A percentile compares a stretch with the other conserved stretches of the same genome.
phyloP scores from a whole-genome alignment of 768 basidiomycete genomes.

The Kwoniella dejecticola region DNA sequence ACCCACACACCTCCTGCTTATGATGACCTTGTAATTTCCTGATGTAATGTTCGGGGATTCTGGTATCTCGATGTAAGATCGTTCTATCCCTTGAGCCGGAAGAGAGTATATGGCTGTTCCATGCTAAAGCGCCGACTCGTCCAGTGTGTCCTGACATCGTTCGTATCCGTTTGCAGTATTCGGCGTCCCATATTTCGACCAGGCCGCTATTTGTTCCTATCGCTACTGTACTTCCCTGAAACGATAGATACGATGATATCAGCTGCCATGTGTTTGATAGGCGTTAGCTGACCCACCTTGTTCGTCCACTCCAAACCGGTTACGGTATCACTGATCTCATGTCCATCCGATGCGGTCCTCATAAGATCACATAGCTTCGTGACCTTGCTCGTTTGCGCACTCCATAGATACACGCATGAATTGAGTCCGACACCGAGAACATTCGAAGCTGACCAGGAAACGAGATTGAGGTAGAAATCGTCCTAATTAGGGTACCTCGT shows the following conservation, averaged over 20 bases:
- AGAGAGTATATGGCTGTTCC: constrained; percentile 84
- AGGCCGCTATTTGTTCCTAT: constrained; percentile 88
- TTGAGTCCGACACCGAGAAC: constrained; percentile 91
- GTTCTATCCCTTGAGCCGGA: constrained; percentile 89
- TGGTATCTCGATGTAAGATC: constrained; percentile 89
- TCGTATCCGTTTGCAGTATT: constrained; percentile 70
- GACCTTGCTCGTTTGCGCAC: constrained; percentile 87
- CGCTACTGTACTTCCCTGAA: constrained; percentile 77
- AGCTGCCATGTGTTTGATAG: not conserved
- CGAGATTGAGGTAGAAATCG: constrained; percentile 97
- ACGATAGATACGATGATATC: not conserved
- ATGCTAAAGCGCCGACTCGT: constrained; percentile 89
- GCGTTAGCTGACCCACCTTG: constrained; percentile 57
- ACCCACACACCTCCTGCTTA: constrained; percentile 90
- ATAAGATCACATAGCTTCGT: constrained; percentile 84
- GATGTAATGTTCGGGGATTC: constrained; percentile 68
- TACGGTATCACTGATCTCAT: constrained; percentile 64
- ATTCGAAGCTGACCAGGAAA: constrained; percentile 96
- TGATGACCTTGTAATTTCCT: constrained; percentile 62
- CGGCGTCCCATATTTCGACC: constrained; percentile 91
- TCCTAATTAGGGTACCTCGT: constrained; percentile 58
- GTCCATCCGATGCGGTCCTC: constrained; percentile 15
- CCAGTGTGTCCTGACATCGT: constrained; percentile 85
- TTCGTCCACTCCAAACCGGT: constrained; percentile 94
- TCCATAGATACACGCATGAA: constrained; percentile 94